Base-by-base conservation (phyloP, 2,329 filamentous ascomycete species). In the Diaporthe amygdali region DNA sequence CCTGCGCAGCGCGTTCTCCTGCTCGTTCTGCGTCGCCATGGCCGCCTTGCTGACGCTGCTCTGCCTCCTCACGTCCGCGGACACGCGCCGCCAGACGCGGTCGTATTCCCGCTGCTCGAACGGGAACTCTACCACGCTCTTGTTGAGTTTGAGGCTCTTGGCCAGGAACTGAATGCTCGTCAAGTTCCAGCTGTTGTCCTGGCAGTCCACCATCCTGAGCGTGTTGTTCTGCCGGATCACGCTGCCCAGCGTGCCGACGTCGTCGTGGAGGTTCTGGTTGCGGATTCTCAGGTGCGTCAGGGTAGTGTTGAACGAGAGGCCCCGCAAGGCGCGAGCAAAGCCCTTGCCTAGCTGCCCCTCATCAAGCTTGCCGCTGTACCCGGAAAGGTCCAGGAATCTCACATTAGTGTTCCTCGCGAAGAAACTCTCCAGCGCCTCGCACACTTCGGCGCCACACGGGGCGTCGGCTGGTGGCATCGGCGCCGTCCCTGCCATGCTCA, bases 331-430 rank as follows among this genome's bases (percentile, higher is more conserved):
- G 44, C 82, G 84, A 0, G 86, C 87, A 71, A 89, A 87, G 10
- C 86, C 86, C 70, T 82, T 84, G 20, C 87, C 87, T 12, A 90
- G 82, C 71, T 88, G 85, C 0, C 86, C 85, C 73, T 90, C 88
- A 73, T 90, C 88, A 8, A 90, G 80, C 76, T 88, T 89, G 54
- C 87, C 86, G 56, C 85, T 85, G 75, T 86, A 89, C 2, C 88
- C 88, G 0, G 88, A 90, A 9, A 90, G 79, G 74, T 90, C 88
- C 2, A 90, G 82, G 70, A 82, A 88, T n/a, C 82, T 84, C 54
- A 90, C 79, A 0, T 84, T 85, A 9, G 79, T 77, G 76, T 90
- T 90, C 32, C 80, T 79, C n/a, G 83, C 80, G 51, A 90, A 87
- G 64, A 90, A 85, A 5, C 83, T 80, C 32, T 85, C 84, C 1